Conservation (phyloP, 495 filamentous ascomycete genomes). For the Neurospora sublineolata region DNA sequence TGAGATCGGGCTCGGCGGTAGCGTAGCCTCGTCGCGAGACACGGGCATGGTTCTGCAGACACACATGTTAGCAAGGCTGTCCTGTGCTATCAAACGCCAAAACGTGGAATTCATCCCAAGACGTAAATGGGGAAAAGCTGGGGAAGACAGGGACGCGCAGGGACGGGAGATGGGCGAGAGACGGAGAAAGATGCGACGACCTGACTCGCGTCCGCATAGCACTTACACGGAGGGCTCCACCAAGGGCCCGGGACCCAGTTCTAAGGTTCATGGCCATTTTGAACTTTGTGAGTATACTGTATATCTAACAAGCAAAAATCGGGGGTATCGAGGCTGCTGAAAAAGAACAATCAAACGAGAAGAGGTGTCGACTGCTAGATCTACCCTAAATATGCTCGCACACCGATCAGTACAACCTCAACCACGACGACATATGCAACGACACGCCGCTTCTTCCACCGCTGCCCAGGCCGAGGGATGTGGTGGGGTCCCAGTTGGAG, state of each 20-base stretch:
- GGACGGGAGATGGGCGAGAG: background rate
- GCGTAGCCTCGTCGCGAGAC: slow-evolving; percentile 43
- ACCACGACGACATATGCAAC: background rate
- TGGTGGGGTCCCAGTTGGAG: background rate
- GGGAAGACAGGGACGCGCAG: background rate
- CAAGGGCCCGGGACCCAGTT: slow-evolving; percentile 22
- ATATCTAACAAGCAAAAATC: background rate
- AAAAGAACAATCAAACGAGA: background rate
- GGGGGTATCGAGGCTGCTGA: background rate
- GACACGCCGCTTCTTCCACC: background rate
- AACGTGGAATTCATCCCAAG: background rate
- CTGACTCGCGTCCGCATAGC: background rate
- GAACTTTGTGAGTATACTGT: background rate
- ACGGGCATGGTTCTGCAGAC: slow-evolving; percentile 12
- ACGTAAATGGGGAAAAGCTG: background rate
- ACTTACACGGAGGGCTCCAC: slow-evolving; percentile 42
- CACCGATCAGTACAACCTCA: background rate
- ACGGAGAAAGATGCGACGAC: background rate
- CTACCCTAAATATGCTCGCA: background rate
- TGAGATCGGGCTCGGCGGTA: slow-evolving; percentile 74
- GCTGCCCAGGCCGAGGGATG: background rate
- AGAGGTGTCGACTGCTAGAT: background rate
- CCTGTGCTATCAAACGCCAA: slow-evolving; percentile 13
- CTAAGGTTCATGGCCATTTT: slow-evolving; percentile 20
- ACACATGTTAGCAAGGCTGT: slow-evolving; percentile 19